Base-by-base conservation (phyloP, 1,284 basidiomycete genomes). In the Cryptococcus jaspeensis region DNA sequence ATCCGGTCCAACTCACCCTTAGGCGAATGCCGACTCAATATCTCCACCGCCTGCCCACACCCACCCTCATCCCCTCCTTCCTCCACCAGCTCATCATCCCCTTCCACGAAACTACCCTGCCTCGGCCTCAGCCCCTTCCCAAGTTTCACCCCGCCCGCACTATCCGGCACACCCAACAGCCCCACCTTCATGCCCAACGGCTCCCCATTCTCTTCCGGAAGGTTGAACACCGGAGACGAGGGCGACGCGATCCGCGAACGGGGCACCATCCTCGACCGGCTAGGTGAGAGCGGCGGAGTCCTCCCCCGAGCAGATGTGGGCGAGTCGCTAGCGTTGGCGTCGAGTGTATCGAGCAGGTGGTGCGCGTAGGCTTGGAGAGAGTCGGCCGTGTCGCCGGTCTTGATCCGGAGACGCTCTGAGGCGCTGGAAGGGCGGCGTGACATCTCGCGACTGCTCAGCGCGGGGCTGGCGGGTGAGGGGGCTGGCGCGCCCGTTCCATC, bases 1-100 rank as follows among this genome's bases (percentile, higher is more conserved):
- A 42, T 23, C 15, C 37, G n/a, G 18, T 16, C 45, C 15, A 11
- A 74, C 82, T 55, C 55, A 90, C 90, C 84, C 81, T 95, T 96
- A 72, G 87, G 87, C 1, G 90, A 87, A 69, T 90, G 90, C 41
- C 92, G 80, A 15, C 91, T 92, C 43, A 95, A 79, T 45, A 95
- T 86, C 78, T 96, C 92, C 1, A 97, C 90, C 0, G 91, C 91
- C 66, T 93, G 88, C 54, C 90, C 82, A 74, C 92, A 96, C 0
- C 87, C 87, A 3, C 82, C 83, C 59, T 85, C 72, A 16, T 78
- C 81, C 3, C 82, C 82, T 36, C 58, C 63, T 78, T 72, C 71
- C 79, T 75, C 63, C 71, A 77, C 74, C 53, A 78, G 55, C 56
- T 74, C 71, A 42, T 73, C 71, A 41, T 74, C 72, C 2, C 71